phyloP scores from a whole-genome alignment of 345 rosid species.

The Litchi chinensis region DNA sequence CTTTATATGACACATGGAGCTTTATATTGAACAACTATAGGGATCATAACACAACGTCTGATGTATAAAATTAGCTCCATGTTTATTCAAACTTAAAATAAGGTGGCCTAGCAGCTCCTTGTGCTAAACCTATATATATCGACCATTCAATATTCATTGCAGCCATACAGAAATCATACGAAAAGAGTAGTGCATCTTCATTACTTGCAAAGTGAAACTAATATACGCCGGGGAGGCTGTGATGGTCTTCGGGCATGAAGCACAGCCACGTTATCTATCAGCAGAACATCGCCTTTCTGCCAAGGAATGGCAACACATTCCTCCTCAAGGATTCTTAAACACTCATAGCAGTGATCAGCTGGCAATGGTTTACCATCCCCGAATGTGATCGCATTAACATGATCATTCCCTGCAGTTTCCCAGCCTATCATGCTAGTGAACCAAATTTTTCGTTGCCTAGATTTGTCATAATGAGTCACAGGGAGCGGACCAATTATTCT shows the following conservation, averaged over 20 bases:
- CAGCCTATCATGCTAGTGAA: constrained; percentile 92
- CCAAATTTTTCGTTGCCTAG: constrained; percentile 77
- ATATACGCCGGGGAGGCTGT: constrained; percentile 65
- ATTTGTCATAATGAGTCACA: constrained; percentile 58
- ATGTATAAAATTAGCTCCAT: no score
- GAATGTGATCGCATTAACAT: constrained; percentile 63
- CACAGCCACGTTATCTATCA: constrained; percentile 82
- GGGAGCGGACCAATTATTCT: constrained; percentile 84
- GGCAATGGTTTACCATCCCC: constrained; percentile 78
- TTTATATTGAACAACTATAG: no score
- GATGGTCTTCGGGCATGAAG: constrained; percentile 79
- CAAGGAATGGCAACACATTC: constrained; percentile 81
- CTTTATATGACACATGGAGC: no score
- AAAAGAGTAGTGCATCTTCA: background rate
- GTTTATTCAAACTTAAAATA: no score
- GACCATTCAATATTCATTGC: no score
- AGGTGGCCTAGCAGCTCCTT: background rate
- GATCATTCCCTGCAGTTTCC: constrained; percentile 75
- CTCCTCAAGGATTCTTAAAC: constrained; percentile 69
- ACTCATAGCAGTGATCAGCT: constrained; percentile 51
- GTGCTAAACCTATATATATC: no score
- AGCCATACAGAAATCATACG: background rate
- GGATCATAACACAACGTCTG: no score
- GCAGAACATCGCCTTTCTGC: constrained; percentile 78
- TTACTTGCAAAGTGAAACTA: constrained; percentile 86